Evolutionary conservation across 208 protist genomes (phyloP), one percentile per base, ranked within the genome.

Genomic region (Kentomonas sorsogonicus): DNA sequence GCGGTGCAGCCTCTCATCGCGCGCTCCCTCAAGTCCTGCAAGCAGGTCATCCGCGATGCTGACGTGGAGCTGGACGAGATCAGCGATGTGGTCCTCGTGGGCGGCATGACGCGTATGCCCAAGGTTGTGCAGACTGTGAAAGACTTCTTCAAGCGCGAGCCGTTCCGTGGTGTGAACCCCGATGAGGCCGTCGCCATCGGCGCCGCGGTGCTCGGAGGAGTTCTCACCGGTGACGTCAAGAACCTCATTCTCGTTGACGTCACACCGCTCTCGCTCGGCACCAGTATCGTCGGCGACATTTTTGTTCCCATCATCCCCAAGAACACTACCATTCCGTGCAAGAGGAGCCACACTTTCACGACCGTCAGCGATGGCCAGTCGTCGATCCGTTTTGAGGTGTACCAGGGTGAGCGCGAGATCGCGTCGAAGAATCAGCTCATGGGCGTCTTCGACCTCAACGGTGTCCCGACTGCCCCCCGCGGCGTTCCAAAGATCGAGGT

Each of bases 101-200:
- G 97, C 62, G 96, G 96, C 51, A 98, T 98, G 96, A 98, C 97
- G 29, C 86, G 98, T 53, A 98, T 99, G 80, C 98, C 98, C 39
- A 92, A 93, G 66, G 95, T 98, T 5, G 30, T 84, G 20, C 68
- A 96, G 39, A 60, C 63, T 7, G 89, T 98, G 25, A 77, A 91
- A 63, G 66, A 95, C 13, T 76, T 98, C 60, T 99, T 99, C 62
- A 80, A 88, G 25, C 86, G 91, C 47, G 82, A 97, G 59, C 95
- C 97, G 51, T 96, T 82, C 83, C 97, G 97, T 66, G 89, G 91
- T 45, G 97, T 99, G 56, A 99, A 99, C 81, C 98, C 99, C 11
- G 99, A 99, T 74, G 99, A 99, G 83, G 98, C 97, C 20, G 98
- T 99, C n/a, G 98, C 98, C 7, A 88, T 99, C 23, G 98, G 98